Percentiles rank a stretch among this genome's conserved stretches.
Evolutionary conservation across 306 rosid genomes (phyloP).

Genomic region (Malus orientalis): DNA sequence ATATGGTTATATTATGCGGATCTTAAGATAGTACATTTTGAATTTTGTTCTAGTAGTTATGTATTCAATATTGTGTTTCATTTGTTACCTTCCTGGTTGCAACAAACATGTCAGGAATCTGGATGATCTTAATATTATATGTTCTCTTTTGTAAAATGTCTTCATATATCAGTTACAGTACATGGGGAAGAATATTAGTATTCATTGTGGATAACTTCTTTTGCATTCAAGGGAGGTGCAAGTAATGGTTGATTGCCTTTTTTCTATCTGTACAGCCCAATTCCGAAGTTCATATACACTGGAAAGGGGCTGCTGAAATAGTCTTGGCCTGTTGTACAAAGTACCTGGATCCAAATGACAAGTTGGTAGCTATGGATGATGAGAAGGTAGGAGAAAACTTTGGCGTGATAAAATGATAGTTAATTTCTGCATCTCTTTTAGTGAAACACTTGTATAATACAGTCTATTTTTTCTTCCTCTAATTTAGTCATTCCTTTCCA

Average conservation of each 20-base stretch:
- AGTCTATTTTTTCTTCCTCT: background rate
- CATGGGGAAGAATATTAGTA: background rate
- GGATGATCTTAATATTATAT: background rate
- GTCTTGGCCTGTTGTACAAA: conserved; percentile 50
- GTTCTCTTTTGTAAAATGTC: background rate
- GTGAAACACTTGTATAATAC: background rate
- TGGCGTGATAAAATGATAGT: background rate
- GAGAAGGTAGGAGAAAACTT: conserved; percentile 42
- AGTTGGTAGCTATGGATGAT: conserved; percentile 43
- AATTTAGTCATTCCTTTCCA: background rate
- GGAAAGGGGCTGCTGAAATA: conserved; percentile 98
- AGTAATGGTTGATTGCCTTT: conserved; percentile 10
- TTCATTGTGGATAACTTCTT: conserved; percentile 3
- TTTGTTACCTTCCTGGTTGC: background rate
- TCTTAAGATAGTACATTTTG: background rate
- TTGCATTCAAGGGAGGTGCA: background rate
- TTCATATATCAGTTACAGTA: background rate
- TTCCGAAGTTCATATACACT: conserved; percentile 63
- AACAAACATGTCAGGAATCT: background rate
- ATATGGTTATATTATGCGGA: background rate
- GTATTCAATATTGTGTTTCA: background rate
- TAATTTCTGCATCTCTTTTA: background rate
- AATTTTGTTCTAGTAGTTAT: background rate
- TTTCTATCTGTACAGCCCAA: conserved; percentile 33
- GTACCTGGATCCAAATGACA: conserved; percentile 40